These are phyloP conservation scores for Helicostylum pulchrum DNA, from an alignment of 192 early-diverging fungal genomes.

Conservation along the genomic window DNA sequence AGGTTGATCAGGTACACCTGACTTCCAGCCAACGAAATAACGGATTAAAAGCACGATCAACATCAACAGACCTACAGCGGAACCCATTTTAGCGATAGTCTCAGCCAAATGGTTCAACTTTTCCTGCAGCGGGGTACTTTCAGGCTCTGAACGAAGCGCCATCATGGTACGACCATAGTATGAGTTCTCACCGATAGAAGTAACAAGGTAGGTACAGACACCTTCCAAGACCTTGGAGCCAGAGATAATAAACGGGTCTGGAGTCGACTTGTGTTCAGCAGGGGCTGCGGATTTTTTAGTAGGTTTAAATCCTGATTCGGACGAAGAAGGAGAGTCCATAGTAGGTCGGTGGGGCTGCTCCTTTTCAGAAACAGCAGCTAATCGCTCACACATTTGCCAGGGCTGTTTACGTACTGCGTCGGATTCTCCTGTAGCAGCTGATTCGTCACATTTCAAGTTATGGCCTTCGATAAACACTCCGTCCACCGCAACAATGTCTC, in stretches of 20 bases:
- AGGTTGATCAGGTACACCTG: constrained; percentile 35
- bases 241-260: constrained; percentile 88
- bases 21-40: constrained; percentile 68
- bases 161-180: constrained; percentile 89
- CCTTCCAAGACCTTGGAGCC: constrained; percentile 93
- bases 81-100: constrained; percentile 90
- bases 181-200: constrained; percentile 82
- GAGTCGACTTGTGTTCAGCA: constrained; percentile 26
- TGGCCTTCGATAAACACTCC: constrained; percentile 84
- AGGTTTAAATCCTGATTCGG: constrained; percentile 1
- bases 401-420: constrained; percentile 80
- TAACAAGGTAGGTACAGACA: constrained; percentile 79
- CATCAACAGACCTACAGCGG: constrained; percentile 80
- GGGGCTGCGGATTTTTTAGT: constrained; percentile 10
- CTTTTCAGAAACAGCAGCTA: neutral
- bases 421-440: constrained; percentile 91
- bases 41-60: constrained; percentile 80
- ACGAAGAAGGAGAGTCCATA: constrained; percentile 1
- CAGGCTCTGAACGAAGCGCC: constrained; percentile 78
- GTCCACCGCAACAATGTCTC: constrained; percentile 92
- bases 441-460: constrained; percentile 89
- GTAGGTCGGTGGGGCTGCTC: neutral
- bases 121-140: constrained; percentile 88
- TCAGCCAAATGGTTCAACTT: constrained; percentile 90
- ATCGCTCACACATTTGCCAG: constrained; percentile 44